These are phyloP conservation scores for Aspergillus novofumigatus DNA, from an alignment of 2,329 filamentous ascomycete species.

Conservation along the genomic window DNA sequence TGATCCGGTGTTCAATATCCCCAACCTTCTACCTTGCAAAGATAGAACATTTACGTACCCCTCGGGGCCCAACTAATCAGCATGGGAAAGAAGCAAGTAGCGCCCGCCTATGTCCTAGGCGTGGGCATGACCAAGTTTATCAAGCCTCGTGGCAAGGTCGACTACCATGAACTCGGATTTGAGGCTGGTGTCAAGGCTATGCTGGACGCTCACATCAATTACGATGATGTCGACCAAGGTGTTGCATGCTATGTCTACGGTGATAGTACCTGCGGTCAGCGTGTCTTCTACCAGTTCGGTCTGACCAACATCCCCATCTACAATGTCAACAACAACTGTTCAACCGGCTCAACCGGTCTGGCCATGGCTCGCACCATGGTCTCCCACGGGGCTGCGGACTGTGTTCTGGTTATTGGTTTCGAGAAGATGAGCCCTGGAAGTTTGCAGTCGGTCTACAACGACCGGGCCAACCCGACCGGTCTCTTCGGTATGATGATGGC, in stretches of 20 bases:
- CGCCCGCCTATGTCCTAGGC: constrained; percentile 79
- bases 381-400: constrained; percentile 75
- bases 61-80: constrained; percentile 17
- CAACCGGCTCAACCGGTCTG: constrained; percentile 87
- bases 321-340: constrained; percentile 99
- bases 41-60: constrained; percentile 2
- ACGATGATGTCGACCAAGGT: constrained; percentile 92
- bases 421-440: constrained; percentile 98
- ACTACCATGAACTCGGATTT: constrained; percentile 91
- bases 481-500: constrained; percentile 75
- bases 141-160: constrained; percentile 89
- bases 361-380: constrained; percentile 79
- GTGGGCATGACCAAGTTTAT: constrained; percentile 99
- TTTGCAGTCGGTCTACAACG: constrained; percentile 77
- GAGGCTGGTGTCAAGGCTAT: constrained; percentile 88
- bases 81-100: constrained; percentile 50
- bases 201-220: constrained; percentile 73
- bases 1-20: not conserved
- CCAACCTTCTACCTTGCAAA: not conserved
- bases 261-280: constrained; percentile 89
- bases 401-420: constrained; percentile 87
- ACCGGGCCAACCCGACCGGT: constrained; percentile 74
- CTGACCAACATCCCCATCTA: constrained; percentile 95
- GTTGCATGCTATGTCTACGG: constrained; percentile 98
- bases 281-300: constrained; percentile 98